Evolutionary conservation across 306 rosid genomes (phyloP).

Genomic region (Vigna angularis): DNA sequence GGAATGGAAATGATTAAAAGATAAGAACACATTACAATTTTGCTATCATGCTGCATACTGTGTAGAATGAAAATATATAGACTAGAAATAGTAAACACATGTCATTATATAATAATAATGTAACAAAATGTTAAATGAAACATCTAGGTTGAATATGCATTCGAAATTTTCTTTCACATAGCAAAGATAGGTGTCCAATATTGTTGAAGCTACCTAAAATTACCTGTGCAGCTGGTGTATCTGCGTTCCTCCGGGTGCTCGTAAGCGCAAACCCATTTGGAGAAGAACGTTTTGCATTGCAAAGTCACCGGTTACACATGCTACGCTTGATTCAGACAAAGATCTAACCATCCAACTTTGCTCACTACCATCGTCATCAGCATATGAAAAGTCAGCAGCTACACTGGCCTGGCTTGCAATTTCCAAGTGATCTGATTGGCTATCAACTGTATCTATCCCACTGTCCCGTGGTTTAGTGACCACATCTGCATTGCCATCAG

Average conservation of each 20-base stretch:
- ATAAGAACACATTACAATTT: conserved; percentile 22
- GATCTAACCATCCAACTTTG: conserved; percentile 93
- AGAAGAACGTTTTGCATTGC: conserved; percentile 98
- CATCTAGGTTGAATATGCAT: not conserved
- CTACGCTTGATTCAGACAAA: conserved; percentile 90
- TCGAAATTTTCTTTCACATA: not conserved
- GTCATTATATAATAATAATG: not conserved
- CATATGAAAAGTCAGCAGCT: conserved; percentile 64
- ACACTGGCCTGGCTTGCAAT: conserved; percentile 59
- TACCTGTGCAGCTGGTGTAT: conserved; percentile 90
- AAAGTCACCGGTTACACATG: conserved; percentile 89
- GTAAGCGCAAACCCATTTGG: conserved; percentile 91
- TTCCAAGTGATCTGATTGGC: conserved; percentile 58
- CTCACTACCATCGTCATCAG: conserved; percentile 74
- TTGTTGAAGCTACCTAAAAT: conserved; percentile 21
- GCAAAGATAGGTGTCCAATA: conserved; percentile 12
- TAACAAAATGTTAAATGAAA: conserved; percentile 1
- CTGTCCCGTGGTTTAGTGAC: conserved; percentile 49
- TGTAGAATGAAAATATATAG: not conserved
- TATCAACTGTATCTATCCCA: conserved; percentile 41
- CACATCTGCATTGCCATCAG: conserved; percentile 32
- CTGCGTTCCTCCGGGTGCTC: conserved; percentile 95
- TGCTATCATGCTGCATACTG: not conserved
- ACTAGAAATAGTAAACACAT: conserved; percentile 4
- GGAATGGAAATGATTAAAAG: conserved; percentile 42